Evolutionary conservation across 768 basidiomycete species (phyloP), one percentile per base, ranked within the genome.

Genomic region (Pleurotus pulmonarius): DNA sequence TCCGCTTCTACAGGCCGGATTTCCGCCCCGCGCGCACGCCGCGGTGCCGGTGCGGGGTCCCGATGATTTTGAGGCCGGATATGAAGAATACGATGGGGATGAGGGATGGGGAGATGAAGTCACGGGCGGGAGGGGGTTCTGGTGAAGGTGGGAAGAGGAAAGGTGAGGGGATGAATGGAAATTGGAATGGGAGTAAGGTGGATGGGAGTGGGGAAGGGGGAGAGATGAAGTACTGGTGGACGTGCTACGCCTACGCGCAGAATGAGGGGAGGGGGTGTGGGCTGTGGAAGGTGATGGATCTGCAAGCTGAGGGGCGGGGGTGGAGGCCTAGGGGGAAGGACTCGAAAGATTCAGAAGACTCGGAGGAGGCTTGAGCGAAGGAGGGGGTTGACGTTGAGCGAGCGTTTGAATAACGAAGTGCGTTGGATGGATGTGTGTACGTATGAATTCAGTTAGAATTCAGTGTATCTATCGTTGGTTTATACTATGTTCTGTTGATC

Each of bases 1-100:
- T 93, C 66, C 80, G 92, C 13, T 93, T 93, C 65, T 93, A 87
- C 61, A 81, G 92, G 55, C 92, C 92, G 5, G 91, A 93, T 69
- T 93, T 88, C 66, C 73, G 75, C 20, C 81, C 91, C 3, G 64
- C 72, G 20, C 83, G 71, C 39, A 90, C 81, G 1, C 91, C 91
- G 1, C 76, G 76, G 44, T 93, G 92, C 64, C 82, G 85, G 61
- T 93, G 91, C 64, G 82, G 78, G 12, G 72, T 88, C 18, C 88
- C 90, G 1, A 85, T 82, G 8, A 80, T 89, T 41, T 71, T 92
- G 49, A 72, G 89, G 20, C 78, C 90, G 3, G 88, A 92, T 63
- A 91, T 92, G 88, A 37, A 39, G 5, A 18, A 41, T 3, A 44
- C 41, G 16, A 52, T 39, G n/a, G 13, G 40, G 9, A 15, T 37